phyloP scores from a whole-genome alignment of 73 alveolate genomes.

The Halteria grandinella region DNA sequence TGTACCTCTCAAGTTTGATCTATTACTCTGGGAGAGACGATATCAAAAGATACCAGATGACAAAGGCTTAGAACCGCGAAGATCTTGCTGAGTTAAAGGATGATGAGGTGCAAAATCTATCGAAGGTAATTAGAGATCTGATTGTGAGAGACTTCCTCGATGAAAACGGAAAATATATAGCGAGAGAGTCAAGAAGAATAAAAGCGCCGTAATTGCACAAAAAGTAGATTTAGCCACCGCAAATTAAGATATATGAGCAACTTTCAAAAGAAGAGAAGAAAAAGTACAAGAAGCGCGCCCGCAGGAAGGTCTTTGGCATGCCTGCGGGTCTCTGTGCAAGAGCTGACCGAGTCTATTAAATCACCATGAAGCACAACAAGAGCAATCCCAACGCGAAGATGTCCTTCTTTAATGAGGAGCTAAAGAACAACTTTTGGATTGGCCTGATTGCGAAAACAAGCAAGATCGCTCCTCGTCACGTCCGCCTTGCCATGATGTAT shows the following conservation, averaged over 20 bases:
- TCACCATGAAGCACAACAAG: not conserved
- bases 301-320: conserved; percentile 20
- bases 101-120: not conserved
- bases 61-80: conserved; percentile 3
- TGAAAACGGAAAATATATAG: no score
- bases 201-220: not conserved
- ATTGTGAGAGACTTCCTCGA: conserved; percentile 9
- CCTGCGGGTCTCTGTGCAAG: not conserved
- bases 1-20: conserved; percentile 22
- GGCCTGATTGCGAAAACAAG: conserved; percentile 39
- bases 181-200: not conserved
- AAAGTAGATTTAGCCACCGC: not conserved
- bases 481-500: conserved; percentile 17
- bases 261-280: not conserved
- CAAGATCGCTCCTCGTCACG: conserved; percentile 50
- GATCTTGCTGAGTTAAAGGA: conserved; percentile 33
- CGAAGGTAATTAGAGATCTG: conserved; percentile 4
- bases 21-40: conserved; percentile 31
- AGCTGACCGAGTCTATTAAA: conserved; percentile 12
- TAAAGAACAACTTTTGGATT: conserved; percentile 11
- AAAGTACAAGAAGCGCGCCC: conserved; percentile 6
- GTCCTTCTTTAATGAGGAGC: conserved; percentile 34
- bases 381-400: not conserved
- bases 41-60: conserved; percentile 8
- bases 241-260: not conserved